Percentiles rank a stretch among this genome's conserved stretches.
Conservation (phyloP, 73 alveolate genomes). For the Paramecium octaurelia region DNA sequence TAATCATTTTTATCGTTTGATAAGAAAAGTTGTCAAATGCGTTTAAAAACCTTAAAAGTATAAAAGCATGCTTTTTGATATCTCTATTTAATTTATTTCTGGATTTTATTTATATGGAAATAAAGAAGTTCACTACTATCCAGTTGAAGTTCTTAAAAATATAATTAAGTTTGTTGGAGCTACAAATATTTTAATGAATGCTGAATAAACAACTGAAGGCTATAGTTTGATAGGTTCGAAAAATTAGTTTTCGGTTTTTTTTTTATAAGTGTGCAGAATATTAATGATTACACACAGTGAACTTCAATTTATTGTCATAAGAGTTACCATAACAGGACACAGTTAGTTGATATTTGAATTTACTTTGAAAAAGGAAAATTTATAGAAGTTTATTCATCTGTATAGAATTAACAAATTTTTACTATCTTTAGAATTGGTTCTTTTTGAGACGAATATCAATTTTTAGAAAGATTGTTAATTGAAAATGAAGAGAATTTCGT, state of each 20-base stretch:
- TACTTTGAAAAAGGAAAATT: neutral
- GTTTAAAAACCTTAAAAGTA: neutral
- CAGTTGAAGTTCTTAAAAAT: neutral
- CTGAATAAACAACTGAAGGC: neutral
- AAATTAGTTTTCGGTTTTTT: neutral
- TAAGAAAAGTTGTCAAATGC: neutral
- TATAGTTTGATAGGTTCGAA: neutral
- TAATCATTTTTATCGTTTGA: neutral
- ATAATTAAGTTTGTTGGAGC: neutral
- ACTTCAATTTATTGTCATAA: neutral
- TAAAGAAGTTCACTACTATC: neutral
- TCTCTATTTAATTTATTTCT: neutral
- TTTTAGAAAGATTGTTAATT: neutral
- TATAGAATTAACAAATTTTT: neutral
- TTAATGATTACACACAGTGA: neutral
- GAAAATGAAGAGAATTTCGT: neutral
- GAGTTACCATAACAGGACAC: neutral
- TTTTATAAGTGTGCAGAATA: neutral
- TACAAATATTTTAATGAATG: neutral
- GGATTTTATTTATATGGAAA: neutral
- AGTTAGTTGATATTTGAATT: neutral
- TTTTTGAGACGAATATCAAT: neutral
- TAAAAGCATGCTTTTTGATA: neutral
- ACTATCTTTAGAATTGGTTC: neutral
- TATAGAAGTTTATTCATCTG: neutral